A percentile compares a stretch with the other conserved stretches of the same genome.
Evolutionary conservation across 2,329 filamentous ascomycete species (phyloP).

Genomic region (Phialophora tarda): DNA sequence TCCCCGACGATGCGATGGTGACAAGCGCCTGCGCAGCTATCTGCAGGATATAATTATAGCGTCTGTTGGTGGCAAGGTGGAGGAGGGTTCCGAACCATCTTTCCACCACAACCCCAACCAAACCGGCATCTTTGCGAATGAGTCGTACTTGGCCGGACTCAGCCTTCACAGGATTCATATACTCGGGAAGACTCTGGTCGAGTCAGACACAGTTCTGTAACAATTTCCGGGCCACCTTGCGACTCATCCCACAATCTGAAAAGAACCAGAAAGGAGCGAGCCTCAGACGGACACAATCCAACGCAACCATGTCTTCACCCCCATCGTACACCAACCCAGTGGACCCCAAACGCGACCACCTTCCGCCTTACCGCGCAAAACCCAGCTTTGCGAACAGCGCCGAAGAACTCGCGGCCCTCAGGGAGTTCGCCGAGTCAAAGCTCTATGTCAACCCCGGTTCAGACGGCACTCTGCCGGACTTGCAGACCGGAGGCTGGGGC

Average conservation of each 20-base stretch:
- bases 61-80: background rate
- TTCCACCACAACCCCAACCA: background rate
- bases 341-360: constrained; percentile 13
- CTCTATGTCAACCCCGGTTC: constrained; percentile 24
- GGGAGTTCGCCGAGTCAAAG: constrained; percentile 28
- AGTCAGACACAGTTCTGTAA: background rate
- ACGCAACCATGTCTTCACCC: constrained; percentile 16
- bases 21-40: background rate
- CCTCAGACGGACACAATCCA: background rate
- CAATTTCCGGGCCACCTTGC: background rate
- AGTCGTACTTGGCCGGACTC: background rate
- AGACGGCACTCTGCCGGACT: constrained; percentile 20
- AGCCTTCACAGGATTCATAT: background rate
- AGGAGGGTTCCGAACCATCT: background rate
- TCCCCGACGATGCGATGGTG: background rate
- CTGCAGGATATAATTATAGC: background rate
- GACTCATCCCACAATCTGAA: background rate
- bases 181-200: background rate
- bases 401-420: constrained; percentile 29
- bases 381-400: constrained; percentile 25
- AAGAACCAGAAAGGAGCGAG: background rate
- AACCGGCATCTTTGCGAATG: background rate
- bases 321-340: constrained; percentile 18
- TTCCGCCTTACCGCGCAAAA: constrained; percentile 26
- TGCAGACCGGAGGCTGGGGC: constrained; percentile 15